Conservation (phyloP, 202 grass and related monocot species). For the Sporobolus alterniflorus region DNA sequence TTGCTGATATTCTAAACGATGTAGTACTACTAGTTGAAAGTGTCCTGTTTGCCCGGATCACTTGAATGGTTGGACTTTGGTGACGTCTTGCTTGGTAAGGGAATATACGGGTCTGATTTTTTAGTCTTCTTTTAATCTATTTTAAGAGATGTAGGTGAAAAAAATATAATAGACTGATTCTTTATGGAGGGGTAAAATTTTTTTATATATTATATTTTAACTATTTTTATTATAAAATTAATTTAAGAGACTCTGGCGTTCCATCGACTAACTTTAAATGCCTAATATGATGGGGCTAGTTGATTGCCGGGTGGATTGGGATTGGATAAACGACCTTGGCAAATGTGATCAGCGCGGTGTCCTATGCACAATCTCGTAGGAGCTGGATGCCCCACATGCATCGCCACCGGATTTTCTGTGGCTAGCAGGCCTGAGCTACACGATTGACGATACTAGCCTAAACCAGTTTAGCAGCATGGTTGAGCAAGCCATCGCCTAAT, state of each 20-base stretch:
- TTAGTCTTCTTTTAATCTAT: too few species aligned
- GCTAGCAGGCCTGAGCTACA: neutral
- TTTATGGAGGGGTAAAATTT: too few species aligned
- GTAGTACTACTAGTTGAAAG: neutral
- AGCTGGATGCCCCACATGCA: conserved; percentile 22
- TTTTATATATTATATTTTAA: too few species aligned
- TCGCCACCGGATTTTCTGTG: neutral
- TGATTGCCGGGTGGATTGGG: conserved; percentile 6
- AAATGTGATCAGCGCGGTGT: conserved; percentile 15
- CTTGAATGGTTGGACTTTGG: neutral
- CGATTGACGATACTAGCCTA: too few species aligned
- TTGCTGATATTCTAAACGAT: neutral
- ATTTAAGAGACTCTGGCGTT: too few species aligned
- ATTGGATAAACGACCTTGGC: conserved; percentile 23
- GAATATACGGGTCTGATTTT: too few species aligned
- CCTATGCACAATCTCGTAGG: conserved; percentile 24
- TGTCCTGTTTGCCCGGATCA: neutral
- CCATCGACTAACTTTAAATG: too few species aligned
- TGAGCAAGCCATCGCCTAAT: too few species aligned
- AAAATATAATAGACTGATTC: too few species aligned
- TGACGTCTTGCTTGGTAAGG: neutral
- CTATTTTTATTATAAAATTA: too few species aligned
- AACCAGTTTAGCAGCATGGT: too few species aligned
- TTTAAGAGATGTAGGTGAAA: too few species aligned
- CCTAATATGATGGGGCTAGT: conserved; percentile 14